Percentiles rank a stretch among this genome's conserved stretches.
Conservation (phyloP, 352 stramenopile species). For the Globisporangium ultimum region DNA sequence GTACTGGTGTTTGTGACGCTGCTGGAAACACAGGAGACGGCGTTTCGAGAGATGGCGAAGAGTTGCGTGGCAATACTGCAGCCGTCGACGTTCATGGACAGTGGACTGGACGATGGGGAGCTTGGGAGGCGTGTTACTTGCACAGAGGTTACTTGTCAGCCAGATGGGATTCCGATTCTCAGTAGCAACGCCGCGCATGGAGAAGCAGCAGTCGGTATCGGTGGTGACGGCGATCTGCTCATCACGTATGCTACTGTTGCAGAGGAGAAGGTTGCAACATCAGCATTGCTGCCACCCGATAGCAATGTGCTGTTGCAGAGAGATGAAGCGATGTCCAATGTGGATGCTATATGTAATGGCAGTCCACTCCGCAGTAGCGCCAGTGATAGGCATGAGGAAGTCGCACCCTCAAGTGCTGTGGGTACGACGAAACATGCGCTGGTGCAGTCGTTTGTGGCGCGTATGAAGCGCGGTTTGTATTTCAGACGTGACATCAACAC, state of each 20-base stretch:
- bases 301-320: conserved; percentile 1
- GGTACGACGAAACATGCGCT: neutral
- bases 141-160: neutral
- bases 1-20: too few species aligned
- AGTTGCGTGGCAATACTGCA: neutral
- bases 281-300: neutral
- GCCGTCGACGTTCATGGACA: neutral
- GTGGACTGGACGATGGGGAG: neutral
- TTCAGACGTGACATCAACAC: conserved; percentile 29
- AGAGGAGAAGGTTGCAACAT: neutral
- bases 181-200: neutral
- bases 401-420: too few species aligned
- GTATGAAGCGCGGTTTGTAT: conserved; percentile 23
- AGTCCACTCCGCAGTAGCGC: neutral
- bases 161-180: neutral
- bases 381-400: too few species aligned
- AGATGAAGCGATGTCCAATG: neutral
- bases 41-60: neutral
- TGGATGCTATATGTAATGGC: neutral
- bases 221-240: neutral
- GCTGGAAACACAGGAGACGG: neutral
- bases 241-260: neutral
- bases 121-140: neutral
- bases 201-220: too few species aligned
- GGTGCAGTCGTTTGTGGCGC: conserved; percentile 18